Evolutionary conservation across 192 early-diverging fungal genomes (phyloP).

Genomic region (Dissophora globulifera): DNA sequence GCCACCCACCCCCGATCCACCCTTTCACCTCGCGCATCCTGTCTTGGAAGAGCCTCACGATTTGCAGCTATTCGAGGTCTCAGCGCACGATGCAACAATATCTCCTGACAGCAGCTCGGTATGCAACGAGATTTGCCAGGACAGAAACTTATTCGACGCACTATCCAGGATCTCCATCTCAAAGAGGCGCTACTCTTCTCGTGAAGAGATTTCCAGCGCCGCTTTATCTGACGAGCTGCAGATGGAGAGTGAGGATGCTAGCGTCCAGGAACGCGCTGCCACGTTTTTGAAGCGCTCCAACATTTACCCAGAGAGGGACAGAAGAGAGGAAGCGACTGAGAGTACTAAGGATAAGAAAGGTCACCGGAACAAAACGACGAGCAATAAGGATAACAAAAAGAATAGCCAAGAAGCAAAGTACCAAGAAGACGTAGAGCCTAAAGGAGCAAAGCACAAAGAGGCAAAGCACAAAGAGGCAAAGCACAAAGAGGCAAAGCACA

Average conservation of each 20-base stretch:
- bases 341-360: constrained; percentile 8
- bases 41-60: neutral
- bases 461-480: neutral
- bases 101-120: neutral
- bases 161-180: constrained; percentile 20
- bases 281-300: constrained; percentile 26
- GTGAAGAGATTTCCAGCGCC: neutral
- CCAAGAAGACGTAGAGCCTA: too few species aligned
- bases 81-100: neutral
- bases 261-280: constrained; percentile 14
- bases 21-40: neutral
- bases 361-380: neutral
- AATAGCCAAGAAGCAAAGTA: too few species aligned
- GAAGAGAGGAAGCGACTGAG: neutral
- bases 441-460: too few species aligned
- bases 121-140: constrained; percentile 18
- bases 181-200: constrained; percentile 36
- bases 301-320: constrained; percentile 17
- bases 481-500: neutral
- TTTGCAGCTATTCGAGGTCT: neutral
- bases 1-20: constrained; percentile 18
- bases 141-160: constrained; percentile 26
- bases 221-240: neutral
- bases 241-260: constrained; percentile 2
- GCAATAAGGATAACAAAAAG: neutral